Percentiles rank a stretch among this genome's conserved stretches.
Evolutionary conservation across 2,329 filamentous ascomycete species (phyloP).

Genomic region (Clonostachys chloroleuca): DNA sequence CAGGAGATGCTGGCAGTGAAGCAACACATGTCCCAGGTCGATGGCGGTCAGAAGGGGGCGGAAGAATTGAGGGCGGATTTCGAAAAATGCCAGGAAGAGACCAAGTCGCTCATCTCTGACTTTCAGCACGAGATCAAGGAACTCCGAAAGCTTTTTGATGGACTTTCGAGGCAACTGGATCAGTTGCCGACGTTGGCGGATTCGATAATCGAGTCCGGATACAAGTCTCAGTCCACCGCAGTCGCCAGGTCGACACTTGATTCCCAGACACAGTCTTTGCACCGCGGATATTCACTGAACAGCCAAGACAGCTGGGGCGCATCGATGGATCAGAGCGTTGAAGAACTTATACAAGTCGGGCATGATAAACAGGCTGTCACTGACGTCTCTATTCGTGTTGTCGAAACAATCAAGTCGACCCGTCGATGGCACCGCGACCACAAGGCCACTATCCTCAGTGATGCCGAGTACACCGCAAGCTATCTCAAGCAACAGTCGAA

Average conservation of each 20-base stretch:
- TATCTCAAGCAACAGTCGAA: conserved; percentile 29
- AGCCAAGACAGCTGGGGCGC: background rate
- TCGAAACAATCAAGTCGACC: conserved; percentile 27
- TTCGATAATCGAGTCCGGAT: background rate
- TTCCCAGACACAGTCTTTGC: background rate
- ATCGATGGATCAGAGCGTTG: background rate
- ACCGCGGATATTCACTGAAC: background rate
- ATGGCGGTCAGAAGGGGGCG: conserved; percentile 3
- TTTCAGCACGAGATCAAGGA: conserved; percentile 14
- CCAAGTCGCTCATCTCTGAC: conserved; percentile 6
- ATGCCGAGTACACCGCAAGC: conserved; percentile 18
- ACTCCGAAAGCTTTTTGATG: conserved; percentile 12
- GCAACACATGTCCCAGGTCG: conserved; percentile 11
- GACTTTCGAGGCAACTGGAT: conserved; percentile 12
- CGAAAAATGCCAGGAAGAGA: conserved; percentile 11
- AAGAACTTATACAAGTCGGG: background rate
- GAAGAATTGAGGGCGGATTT: conserved; percentile 4
- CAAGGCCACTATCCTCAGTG: conserved; percentile 21
- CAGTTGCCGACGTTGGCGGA: conserved; percentile 8
- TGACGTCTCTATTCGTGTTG: conserved; percentile 16
- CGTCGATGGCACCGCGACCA: conserved; percentile 31
- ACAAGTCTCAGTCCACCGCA: background rate
- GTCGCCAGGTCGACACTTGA: too few relatives aligned
- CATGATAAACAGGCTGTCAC: background rate
- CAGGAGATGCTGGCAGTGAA: conserved; percentile 22